Percentiles rank a stretch among this genome's conserved stretches.
Evolutionary conservation across 345 rosid species (phyloP).

Genomic region (Syzygium jambos): DNA sequence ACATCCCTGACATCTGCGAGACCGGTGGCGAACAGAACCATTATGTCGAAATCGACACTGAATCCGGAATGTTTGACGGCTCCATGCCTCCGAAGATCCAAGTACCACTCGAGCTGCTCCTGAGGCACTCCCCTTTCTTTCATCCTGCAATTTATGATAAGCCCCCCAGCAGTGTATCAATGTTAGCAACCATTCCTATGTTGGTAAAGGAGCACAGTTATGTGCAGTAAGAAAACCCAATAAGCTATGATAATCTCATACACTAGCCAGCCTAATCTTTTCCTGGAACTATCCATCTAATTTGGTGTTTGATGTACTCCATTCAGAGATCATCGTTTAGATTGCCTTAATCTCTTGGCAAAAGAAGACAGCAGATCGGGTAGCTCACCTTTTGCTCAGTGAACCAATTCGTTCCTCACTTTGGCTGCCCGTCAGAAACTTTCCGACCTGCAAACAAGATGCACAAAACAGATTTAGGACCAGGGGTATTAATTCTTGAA

Average conservation of each 20-base stretch:
- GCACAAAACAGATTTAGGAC: not conserved
- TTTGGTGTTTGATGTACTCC: not conserved
- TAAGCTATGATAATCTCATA: not conserved
- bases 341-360: not conserved
- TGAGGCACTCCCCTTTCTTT: constrained; percentile 29
- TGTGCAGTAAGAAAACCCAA: not conserved
- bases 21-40: constrained; percentile 65
- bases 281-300: not conserved
- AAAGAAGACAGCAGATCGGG: not conserved
- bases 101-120: constrained; percentile 73
- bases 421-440: constrained; percentile 66
- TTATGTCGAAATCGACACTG: constrained; percentile 55
- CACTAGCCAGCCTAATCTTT: not conserved
- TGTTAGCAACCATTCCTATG: not conserved
- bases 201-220: not conserved
- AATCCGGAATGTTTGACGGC: constrained; percentile 73
- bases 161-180: not conserved
- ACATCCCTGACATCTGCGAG: constrained; percentile 69
- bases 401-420: constrained; percentile 62
- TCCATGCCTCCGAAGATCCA: constrained; percentile 78
- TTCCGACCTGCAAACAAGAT: constrained; percentile 49
- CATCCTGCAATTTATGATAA: constrained; percentile 29
- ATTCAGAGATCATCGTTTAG: not conserved
- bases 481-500: not conserved
- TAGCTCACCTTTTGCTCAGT: constrained; percentile 34